Conservation (phyloP, 345 rosid species). For the Erucastrum elatum region DNA sequence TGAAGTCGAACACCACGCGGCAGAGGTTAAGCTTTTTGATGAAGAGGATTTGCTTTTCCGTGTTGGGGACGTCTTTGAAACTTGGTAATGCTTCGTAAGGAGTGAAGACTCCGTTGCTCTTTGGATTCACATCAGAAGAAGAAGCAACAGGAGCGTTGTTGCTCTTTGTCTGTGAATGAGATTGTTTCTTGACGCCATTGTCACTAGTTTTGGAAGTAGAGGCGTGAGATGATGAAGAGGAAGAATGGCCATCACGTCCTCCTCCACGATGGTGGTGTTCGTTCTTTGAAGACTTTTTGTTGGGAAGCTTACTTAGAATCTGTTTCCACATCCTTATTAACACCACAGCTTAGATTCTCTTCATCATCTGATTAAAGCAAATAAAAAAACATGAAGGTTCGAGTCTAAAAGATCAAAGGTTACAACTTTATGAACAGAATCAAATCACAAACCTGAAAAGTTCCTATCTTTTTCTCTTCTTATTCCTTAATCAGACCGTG, state of each 20-base stretch:
- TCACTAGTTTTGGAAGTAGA: conserved; percentile 49
- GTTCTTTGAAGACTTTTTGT: conserved; percentile 71
- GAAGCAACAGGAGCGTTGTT: conserved; percentile 26
- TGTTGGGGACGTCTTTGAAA: conserved; percentile 62
- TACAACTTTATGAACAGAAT: conserved; percentile 21
- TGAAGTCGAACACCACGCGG: conserved; percentile 62
- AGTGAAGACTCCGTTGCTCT: conserved; percentile 44
- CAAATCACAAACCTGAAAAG: conserved; percentile 34
- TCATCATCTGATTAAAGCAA: conserved; percentile 17
- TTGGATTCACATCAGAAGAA: conserved; percentile 41
- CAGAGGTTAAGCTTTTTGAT: conserved; percentile 57
- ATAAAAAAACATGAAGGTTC: background rate
- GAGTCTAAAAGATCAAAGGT: conserved; percentile 29
- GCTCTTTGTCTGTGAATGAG: conserved; percentile 23
- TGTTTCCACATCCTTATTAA: conserved; percentile 59
- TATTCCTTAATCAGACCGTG: conserved; percentile 1
- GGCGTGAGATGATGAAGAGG: conserved; percentile 40
- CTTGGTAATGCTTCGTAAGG: conserved; percentile 60
- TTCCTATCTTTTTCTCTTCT: conserved; percentile 14
- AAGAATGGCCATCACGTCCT: conserved; percentile 53
- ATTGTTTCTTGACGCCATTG: conserved; percentile 25
- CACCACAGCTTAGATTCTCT: conserved; percentile 28
- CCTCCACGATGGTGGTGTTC: conserved; percentile 42
- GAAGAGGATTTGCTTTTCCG: conserved; percentile 59
- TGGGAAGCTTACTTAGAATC: conserved; percentile 81